Evolutionary conservation across 2,329 filamentous ascomycete genomes (phyloP).

Genomic region (Xylaria sp.): DNA sequence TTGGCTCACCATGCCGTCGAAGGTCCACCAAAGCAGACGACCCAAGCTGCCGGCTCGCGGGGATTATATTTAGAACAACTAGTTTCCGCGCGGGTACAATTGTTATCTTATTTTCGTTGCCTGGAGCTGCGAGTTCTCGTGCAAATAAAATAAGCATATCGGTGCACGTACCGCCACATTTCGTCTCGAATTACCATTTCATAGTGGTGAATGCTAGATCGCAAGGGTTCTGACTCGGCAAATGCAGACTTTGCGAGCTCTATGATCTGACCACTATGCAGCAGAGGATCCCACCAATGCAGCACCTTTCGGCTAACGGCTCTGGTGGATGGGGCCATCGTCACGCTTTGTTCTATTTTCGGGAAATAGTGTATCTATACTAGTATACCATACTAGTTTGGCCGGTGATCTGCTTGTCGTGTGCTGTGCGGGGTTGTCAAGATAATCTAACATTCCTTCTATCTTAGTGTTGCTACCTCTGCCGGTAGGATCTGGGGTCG

Average conservation of each 20-base stretch:
- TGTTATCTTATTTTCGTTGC: constrained; percentile 23
- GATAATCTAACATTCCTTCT: no score
- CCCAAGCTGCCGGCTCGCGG: constrained; percentile 25
- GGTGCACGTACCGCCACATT: not conserved
- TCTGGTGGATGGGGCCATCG: not conserved
- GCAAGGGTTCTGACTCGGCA: not conserved
- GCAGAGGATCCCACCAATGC: constrained; percentile 3
- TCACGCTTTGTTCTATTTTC: constrained; percentile 17
- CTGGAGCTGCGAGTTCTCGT: not conserved
- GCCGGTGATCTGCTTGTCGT: not conserved
- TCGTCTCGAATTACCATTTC: constrained; percentile 8
- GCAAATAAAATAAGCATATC: not conserved
- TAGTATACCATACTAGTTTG: no score
- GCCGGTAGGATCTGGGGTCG: no score
- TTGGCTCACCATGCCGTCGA: constrained; percentile 20
- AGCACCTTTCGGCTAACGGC: not conserved
- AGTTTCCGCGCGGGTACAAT: constrained; percentile 7
- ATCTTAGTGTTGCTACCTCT: no score
- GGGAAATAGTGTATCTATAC: not conserved
- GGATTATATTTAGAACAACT: not conserved
- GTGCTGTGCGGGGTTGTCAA: no score
- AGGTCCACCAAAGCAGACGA: constrained; percentile 7
- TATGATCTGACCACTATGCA: constrained; percentile 31
- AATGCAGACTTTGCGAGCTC: constrained; percentile 8
- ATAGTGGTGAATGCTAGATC: not conserved